phyloP scores from a whole-genome alignment of 2,329 filamentous ascomycete species.

The Colletotrichum sp. region DNA sequence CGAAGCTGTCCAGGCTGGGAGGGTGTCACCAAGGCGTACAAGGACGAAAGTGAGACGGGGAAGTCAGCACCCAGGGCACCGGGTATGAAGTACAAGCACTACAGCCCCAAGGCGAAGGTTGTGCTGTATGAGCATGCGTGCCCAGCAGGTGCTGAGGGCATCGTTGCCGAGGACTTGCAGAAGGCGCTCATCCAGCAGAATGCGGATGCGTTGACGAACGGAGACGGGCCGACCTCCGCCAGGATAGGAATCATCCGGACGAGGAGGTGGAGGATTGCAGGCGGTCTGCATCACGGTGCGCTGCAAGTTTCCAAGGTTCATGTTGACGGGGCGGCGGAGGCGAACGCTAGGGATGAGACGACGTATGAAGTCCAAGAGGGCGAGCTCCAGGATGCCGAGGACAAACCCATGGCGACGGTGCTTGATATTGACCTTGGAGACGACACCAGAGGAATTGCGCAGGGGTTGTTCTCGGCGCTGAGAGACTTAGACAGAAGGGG shows the following conservation, averaged over 20 bases:
- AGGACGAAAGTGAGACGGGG: constrained; percentile 73
- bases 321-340: constrained; percentile 25
- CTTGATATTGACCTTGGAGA: constrained; percentile 78
- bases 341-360: constrained; percentile 30
- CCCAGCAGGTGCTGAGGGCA: constrained; percentile 36
- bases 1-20: constrained; percentile 81
- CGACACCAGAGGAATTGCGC: constrained; percentile 76
- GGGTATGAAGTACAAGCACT: constrained; percentile 99
- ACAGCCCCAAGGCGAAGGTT: constrained; percentile 88
- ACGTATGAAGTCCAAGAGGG: constrained; percentile 47
- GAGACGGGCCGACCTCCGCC: constrained; percentile 19
- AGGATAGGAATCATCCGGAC: constrained; percentile 62
- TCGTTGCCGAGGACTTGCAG: constrained; percentile 39
- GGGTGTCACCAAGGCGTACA: constrained; percentile 76
- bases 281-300: constrained; percentile 40
- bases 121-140: constrained; percentile 74
- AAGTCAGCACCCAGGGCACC: constrained; percentile 78
- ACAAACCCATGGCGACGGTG: constrained; percentile 43
- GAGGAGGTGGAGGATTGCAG: constrained; percentile 53
- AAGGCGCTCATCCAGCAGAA: constrained; percentile 20
- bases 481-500: constrained; percentile 81
- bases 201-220: constrained; percentile 24
- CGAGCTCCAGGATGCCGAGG: constrained; percentile 37
- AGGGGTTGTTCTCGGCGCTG: constrained; percentile 86
- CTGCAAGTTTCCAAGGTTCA: constrained; percentile 32